A percentile compares a stretch with the other conserved stretches of the same genome.
phyloP scores from a whole-genome alignment of 2,329 filamentous ascomycete genomes.

The Aspergillus luchuensis region DNA sequence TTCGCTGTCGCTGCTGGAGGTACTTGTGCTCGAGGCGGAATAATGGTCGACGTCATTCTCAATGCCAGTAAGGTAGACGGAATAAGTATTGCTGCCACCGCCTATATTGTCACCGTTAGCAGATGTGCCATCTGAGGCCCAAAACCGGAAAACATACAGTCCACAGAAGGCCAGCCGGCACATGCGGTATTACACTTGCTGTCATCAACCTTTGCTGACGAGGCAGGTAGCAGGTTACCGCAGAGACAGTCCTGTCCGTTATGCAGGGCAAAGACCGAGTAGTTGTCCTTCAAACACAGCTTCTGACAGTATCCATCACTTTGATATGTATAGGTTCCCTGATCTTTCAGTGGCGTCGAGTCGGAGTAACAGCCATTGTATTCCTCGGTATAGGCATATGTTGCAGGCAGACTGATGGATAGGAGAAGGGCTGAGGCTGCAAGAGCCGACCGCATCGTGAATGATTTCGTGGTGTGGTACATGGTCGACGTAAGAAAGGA shows the following conservation, averaged over 20 bases:
- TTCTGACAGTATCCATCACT: slow-evolving; percentile 58
- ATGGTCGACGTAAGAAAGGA: slow-evolving; percentile 11
- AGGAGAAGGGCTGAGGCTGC: slow-evolving; percentile 31
- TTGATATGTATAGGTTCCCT: slow-evolving; percentile 55
- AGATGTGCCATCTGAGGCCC: not conserved
- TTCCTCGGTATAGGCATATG: slow-evolving; percentile 21
- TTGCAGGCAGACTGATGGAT: slow-evolving; percentile 22
- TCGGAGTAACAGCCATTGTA: slow-evolving; percentile 56
- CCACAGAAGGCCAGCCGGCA: slow-evolving; percentile 61
- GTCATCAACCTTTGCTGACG: slow-evolving; percentile 57
- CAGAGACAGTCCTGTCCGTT: slow-evolving; percentile 70
- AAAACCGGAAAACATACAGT: slow-evolving; percentile 57
- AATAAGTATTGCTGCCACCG: slow-evolving; percentile 57
- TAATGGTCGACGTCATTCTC: slow-evolving; percentile 39
- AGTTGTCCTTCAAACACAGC: slow-evolving; percentile 50
- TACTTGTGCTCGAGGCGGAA: slow-evolving; percentile 27
- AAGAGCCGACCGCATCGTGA: slow-evolving; percentile 30
- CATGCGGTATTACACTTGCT: slow-evolving; percentile 67
- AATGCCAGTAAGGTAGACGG: slow-evolving; percentile 56
- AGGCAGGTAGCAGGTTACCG: slow-evolving; percentile 67
- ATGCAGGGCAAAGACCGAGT: slow-evolving; percentile 65
- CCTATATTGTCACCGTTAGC: slow-evolving; percentile 47
- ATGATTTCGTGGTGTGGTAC: slow-evolving; percentile 30
- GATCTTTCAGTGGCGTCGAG: slow-evolving; percentile 49
- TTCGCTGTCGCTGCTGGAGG: slow-evolving; percentile 34